Conservation (phyloP, 306 rosid genomes). For the Ormosia emarginata region DNA sequence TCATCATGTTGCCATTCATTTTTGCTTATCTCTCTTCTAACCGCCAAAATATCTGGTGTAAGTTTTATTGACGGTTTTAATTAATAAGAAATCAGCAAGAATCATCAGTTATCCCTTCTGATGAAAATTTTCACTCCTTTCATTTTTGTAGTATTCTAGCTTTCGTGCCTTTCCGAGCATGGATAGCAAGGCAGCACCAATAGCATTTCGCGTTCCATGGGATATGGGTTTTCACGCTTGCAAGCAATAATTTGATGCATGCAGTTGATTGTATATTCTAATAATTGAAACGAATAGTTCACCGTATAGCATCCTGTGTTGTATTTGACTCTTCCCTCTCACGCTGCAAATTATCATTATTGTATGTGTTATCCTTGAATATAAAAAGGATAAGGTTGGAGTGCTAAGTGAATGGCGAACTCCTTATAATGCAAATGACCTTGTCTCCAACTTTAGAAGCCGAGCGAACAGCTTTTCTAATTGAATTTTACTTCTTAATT, state of each 20-base stretch:
- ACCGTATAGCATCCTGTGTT: neutral
- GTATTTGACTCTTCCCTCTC: neutral
- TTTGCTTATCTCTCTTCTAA: conserved; percentile 45
- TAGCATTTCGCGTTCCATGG: neutral
- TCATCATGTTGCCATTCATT: conserved; percentile 39
- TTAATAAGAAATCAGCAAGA: neutral
- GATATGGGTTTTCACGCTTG: neutral
- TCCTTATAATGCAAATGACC: neutral
- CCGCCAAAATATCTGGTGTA: conserved; percentile 30
- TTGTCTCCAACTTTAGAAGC: neutral
- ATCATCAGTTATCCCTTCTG: neutral
- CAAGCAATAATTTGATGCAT: neutral
- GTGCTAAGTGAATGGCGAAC: neutral
- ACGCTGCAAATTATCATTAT: neutral
- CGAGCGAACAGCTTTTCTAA: neutral
- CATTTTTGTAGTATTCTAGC: neutral
- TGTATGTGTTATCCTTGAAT: neutral
- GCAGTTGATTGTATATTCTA: neutral
- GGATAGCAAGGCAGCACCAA: neutral
- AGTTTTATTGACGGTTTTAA: conserved; percentile 5
- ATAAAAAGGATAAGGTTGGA: neutral
- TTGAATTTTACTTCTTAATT: neutral
- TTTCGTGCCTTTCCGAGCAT: neutral
- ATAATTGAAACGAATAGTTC: neutral
- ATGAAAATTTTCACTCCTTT: neutral